These are phyloP conservation scores for Alternaria conjuncta DNA, from an alignment of 2,329 filamentous ascomycete species.

Conservation along the genomic window DNA sequence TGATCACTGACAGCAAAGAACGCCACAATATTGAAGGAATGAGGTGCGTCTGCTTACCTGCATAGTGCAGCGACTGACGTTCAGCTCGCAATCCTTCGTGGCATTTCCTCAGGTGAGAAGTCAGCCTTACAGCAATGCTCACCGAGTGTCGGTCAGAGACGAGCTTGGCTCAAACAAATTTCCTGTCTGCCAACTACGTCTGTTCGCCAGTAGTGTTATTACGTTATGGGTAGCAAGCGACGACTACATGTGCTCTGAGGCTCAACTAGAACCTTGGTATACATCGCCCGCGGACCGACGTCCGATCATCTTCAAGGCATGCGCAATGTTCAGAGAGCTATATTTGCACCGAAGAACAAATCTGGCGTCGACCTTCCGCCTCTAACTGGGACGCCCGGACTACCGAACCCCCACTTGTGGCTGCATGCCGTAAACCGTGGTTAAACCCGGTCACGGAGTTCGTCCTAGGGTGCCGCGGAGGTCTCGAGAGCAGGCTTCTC, in stretches of 20 bases:
- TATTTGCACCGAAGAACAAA: background rate
- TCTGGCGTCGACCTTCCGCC: background rate
- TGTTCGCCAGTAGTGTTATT: background rate
- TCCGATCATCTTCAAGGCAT: background rate
- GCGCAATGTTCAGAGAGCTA: background rate
- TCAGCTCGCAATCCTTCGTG: constrained; percentile 5
- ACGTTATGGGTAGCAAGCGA: background rate
- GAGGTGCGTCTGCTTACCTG: constrained; percentile 19
- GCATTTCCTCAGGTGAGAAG: background rate
- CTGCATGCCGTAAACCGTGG: background rate
- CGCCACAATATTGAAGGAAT: constrained; percentile 36
- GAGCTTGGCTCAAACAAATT: background rate
- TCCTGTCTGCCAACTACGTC: background rate
- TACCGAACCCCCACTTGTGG: background rate
- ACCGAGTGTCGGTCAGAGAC: background rate
- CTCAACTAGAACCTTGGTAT: background rate
- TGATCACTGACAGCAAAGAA: constrained; percentile 14
- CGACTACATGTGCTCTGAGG: background rate
- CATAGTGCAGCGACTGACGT: constrained; percentile 14
- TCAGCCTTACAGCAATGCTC: constrained; percentile 10
- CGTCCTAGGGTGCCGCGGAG: background rate
- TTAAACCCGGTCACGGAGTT: background rate
- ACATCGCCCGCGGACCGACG: background rate
- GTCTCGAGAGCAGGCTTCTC: background rate
- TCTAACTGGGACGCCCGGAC: no score